A percentile compares a stretch with the other conserved stretches of the same genome.
Evolutionary conservation across 352 stramenopile genomes (phyloP).

Genomic region (Globisporangium rhizosaccharum): DNA sequence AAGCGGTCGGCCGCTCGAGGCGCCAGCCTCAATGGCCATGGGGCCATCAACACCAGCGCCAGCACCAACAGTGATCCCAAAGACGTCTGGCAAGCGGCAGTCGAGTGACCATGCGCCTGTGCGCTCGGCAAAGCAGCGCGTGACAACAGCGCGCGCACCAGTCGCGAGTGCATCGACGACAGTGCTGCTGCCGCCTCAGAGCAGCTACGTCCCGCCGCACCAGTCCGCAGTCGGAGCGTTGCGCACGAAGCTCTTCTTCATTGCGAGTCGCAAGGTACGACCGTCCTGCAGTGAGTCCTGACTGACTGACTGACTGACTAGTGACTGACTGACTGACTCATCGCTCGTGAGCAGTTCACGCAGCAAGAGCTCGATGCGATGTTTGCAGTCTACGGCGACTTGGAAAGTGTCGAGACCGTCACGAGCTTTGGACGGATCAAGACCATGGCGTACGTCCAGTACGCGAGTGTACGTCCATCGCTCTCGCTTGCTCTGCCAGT

Average conservation of each 20-base stretch:
- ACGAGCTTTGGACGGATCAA: conserved; percentile 78
- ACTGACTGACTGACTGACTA: background rate
- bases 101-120: conserved; percentile 31
- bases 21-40: background rate
- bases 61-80: conserved; percentile 2
- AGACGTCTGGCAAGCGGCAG: conserved; percentile 49
- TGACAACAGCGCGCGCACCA: conserved; percentile 12
- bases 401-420: conserved; percentile 59
- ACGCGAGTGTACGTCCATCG: conserved; percentile 38
- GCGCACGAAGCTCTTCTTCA: conserved; percentile 60
- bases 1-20: conserved; percentile 5
- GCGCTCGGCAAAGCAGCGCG: conserved; percentile 36
- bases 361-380: conserved; percentile 75
- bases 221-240: background rate
- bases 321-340: background rate
- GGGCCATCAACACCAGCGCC: background rate
- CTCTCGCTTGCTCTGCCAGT: background rate
- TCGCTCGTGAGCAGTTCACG: conserved; percentile 42
- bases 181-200: background rate
- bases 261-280: conserved; percentile 58
- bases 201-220: background rate
- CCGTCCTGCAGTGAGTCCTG: background rate
- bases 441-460: conserved; percentile 82
- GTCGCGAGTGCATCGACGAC: conserved; percentile 4
- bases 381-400: conserved; percentile 75